Conservation (phyloP, 306 rosid genomes). For the Prunus kanzakura region DNA sequence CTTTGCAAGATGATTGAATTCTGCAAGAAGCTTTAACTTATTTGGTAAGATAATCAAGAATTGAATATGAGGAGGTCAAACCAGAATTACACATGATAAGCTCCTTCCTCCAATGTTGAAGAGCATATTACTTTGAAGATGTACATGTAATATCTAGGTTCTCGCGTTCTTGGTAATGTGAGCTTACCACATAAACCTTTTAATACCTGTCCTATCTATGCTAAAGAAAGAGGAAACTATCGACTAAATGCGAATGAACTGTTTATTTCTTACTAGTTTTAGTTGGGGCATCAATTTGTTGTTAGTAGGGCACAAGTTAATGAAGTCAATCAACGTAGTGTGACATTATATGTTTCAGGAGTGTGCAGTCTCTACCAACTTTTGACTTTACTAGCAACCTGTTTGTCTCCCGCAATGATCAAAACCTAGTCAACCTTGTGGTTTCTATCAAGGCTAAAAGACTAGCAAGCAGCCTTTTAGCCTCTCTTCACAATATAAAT, state of each 20-base stretch:
- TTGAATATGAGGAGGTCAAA: background rate
- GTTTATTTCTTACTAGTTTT: background rate
- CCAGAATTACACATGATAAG: background rate
- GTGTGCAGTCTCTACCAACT: background rate
- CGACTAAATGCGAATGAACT: background rate
- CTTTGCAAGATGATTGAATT: background rate
- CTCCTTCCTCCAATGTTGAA: background rate
- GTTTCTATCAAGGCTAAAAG: background rate
- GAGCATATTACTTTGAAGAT: background rate
- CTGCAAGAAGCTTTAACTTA: background rate
- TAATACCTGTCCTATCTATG: background rate
- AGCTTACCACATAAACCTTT: background rate
- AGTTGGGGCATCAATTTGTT: background rate
- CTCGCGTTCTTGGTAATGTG: background rate
- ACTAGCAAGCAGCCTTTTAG: background rate
- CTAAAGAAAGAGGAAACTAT: background rate
- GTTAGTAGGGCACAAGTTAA: background rate
- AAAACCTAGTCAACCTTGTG: background rate
- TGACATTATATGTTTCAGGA: background rate
- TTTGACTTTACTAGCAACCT: background rate
- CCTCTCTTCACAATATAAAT: background rate
- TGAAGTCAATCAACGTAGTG: background rate
- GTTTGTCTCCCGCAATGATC: background rate
- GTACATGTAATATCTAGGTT: background rate
- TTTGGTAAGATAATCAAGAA: background rate